Evolutionary conservation across 805 yeast genomes (phyloP).

Genomic region (Peterozyma toletana): DNA sequence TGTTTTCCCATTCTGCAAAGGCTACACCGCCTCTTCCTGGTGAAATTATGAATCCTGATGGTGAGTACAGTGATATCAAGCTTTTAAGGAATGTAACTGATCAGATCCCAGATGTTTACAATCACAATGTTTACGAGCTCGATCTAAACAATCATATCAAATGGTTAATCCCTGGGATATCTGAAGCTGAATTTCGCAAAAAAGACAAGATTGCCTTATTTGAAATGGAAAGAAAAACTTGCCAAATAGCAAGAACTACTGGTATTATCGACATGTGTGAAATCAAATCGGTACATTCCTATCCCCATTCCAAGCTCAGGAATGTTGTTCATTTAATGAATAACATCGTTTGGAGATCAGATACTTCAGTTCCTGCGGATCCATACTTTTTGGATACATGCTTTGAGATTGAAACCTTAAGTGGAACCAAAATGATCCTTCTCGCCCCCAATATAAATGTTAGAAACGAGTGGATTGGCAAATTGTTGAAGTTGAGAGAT

Average conservation of each 20-base stretch:
- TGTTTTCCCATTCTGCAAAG: constrained; percentile 44
- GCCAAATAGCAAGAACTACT: constrained; percentile 47
- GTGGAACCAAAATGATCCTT: constrained; percentile 40
- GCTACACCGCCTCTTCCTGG: constrained; percentile 59
- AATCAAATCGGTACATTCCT: constrained; percentile 30
- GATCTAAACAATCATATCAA: constrained; percentile 42
- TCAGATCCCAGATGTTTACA: constrained; percentile 29
- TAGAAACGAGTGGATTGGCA: constrained; percentile 62
- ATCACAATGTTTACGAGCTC: constrained; percentile 47
- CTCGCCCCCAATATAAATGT: constrained; percentile 44
- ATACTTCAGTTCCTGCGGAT: constrained; percentile 13
- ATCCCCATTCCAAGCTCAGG: constrained; percentile 19
- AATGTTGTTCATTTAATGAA: constrained; percentile 21
- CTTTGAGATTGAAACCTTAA: constrained; percentile 42
- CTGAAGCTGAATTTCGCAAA: constrained; percentile 31
- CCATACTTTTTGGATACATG: constrained; percentile 33
- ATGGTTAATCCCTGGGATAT: constrained; percentile 47
- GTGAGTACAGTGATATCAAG: constrained; percentile 20
- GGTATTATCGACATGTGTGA: constrained; percentile 55
- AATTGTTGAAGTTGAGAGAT: constrained; percentile 31
- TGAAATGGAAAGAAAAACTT: constrained; percentile 58
- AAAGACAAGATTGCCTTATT: constrained; percentile 53
- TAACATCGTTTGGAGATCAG: constrained; percentile 19
- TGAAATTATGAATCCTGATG: constrained; percentile 13
- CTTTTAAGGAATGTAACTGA: constrained; percentile 13